Evolutionary conservation across 1,139 yeast genomes (phyloP).

Genomic region (Spencermartinsiella ligniputridi): DNA sequence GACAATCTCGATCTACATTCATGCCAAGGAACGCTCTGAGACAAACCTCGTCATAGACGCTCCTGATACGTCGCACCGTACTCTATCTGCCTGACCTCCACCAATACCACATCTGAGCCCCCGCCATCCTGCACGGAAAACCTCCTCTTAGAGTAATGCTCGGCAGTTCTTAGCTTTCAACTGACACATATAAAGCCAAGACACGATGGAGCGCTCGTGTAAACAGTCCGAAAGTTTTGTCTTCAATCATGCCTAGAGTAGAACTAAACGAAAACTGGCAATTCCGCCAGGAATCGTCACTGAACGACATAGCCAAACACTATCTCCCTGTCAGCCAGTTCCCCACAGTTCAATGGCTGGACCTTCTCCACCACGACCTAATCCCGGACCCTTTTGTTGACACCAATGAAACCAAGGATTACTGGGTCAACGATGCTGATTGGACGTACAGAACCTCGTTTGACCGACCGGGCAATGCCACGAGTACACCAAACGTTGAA

Average conservation of each 20-base stretch:
- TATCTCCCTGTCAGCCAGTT: conserved; percentile 16
- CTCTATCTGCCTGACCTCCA: too few relatives aligned
- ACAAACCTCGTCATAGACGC: too few relatives aligned
- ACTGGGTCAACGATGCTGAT: conserved; percentile 44
- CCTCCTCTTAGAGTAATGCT: background rate
- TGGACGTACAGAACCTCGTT: conserved; percentile 38
- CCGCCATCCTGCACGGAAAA: background rate
- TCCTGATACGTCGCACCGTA: too few relatives aligned
- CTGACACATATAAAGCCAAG: too few relatives aligned
- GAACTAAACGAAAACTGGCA: conserved; percentile 3
- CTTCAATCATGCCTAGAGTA: background rate
- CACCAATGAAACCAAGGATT: conserved; percentile 38
- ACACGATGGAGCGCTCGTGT: too few relatives aligned
- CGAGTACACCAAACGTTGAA: conserved; percentile 13
- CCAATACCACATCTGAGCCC: background rate
- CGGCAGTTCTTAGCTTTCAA: too few relatives aligned
- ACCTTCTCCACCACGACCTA: conserved; percentile 34
- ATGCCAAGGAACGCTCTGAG: too few relatives aligned
- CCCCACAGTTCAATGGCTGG: conserved; percentile 25
- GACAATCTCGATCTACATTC: too few relatives aligned
- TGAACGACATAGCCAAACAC: conserved; percentile 4
- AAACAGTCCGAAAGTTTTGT: too few relatives aligned
- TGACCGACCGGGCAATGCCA: conserved; percentile 15
- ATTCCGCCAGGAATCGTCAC: conserved; percentile 4
- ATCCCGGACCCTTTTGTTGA: conserved; percentile 44